Conservation (phyloP, 768 basidiomycete species). For the Panaeolus papilionaceus region DNA sequence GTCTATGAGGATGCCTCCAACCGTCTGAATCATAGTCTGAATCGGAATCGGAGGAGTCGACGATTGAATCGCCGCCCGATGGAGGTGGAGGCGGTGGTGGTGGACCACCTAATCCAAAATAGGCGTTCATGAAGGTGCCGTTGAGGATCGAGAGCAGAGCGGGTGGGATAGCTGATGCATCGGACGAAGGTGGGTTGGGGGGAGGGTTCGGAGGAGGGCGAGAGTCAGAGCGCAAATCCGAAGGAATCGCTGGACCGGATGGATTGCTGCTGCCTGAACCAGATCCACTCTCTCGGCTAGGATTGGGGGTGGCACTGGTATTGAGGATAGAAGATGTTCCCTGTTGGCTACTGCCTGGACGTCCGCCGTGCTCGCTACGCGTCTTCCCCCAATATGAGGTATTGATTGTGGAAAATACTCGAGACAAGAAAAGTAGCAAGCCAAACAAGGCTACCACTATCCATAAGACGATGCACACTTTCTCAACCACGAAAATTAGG, state of each 20-base stretch:
- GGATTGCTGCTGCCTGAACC: background rate
- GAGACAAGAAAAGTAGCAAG: background rate
- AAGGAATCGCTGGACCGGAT: background rate
- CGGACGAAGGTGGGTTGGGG: background rate
- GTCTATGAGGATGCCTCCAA: conserved; percentile 1
- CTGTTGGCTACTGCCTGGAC: background rate
- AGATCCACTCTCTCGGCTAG: background rate
- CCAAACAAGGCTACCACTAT: background rate
- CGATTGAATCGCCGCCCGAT: background rate
- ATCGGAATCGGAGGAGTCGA: background rate
- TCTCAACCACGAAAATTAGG: background rate
- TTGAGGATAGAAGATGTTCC: background rate
- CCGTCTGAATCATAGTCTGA: background rate
- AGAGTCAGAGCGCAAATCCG: background rate
- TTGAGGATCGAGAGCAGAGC: background rate
- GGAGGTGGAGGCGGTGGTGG: background rate
- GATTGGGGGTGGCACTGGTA: background rate
- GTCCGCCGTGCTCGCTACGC: background rate
- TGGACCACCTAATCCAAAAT: background rate
- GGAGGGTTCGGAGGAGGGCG: background rate
- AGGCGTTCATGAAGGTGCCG: background rate
- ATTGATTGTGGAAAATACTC: background rate
- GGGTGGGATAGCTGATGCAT: background rate
- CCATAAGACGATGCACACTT: background rate
- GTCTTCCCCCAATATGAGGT: background rate